Evolutionary conservation across 441 rosid genomes (phyloP).

Genomic region (Aleurites moluccanus): DNA sequence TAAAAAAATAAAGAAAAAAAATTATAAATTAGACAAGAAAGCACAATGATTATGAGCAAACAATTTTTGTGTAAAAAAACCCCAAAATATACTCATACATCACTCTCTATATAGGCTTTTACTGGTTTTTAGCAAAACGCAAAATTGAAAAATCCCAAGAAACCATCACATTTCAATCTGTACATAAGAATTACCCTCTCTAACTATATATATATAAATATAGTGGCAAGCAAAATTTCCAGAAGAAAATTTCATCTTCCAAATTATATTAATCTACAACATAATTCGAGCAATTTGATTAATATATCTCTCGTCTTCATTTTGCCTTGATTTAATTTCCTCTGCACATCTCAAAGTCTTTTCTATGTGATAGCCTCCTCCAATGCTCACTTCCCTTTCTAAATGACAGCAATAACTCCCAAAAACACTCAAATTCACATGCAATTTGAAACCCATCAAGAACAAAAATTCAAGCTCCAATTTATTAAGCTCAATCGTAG

Average conservation of each 20-base stretch:
- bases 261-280: slow-evolving; percentile 33
- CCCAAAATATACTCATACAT: background rate
- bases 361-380: slow-evolving; percentile 90
- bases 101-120: background rate
- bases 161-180: slow-evolving; percentile 19
- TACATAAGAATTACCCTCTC: slow-evolving; percentile 14
- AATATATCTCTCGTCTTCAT: slow-evolving; percentile 35
- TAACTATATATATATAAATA: too few species aligned
- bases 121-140: background rate
- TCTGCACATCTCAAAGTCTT: slow-evolving; percentile 74
- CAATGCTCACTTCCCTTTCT: slow-evolving; percentile 82
- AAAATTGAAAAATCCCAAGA: background rate
- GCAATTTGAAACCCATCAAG: slow-evolving; percentile 81
- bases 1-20: too few species aligned
- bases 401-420: slow-evolving; percentile 87
- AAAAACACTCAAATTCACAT: slow-evolving; percentile 84
- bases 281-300: slow-evolving; percentile 57
- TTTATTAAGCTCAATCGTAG: slow-evolving; percentile 59
- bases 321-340: slow-evolving; percentile 70
- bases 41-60: background rate
- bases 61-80: background rate
- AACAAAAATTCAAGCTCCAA: slow-evolving; percentile 80
- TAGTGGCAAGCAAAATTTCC: slow-evolving; percentile 14
- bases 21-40: too few species aligned
- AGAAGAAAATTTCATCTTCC: background rate